Base-by-base conservation (phyloP, 1,139 yeast genomes). In the Candida pseudocylindracea region DNA sequence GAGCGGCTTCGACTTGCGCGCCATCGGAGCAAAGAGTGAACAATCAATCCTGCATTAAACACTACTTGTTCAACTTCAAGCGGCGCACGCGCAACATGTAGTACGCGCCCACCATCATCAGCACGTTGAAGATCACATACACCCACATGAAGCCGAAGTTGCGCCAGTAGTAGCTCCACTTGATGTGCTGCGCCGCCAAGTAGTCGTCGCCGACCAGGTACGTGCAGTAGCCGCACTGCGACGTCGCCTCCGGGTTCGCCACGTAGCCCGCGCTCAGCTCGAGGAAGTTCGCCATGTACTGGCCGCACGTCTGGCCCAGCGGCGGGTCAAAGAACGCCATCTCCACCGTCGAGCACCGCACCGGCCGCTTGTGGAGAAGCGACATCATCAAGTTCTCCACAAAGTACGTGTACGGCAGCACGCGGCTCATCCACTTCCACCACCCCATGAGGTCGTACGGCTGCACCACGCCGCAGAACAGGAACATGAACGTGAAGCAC, bases 341-440 rank as follows among this genome's bases (percentile, higher is more conserved):
- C 31, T 40, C 42, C 26, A 33, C 31, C 9, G 20, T 30, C 5
- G 37, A 12, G 29, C 42, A 40, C 2, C 26, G 28, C 25, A 39
- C 39, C 2, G 12, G 50, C 34, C 73, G 63, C 12, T 63, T 57
- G 37, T 73, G 76, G 27, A 73, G 49, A 36, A 72, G 51, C 3
- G 54, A 38, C 15, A 67, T 50, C 31, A 72, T 57, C 44, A 73
- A 52, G 30, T 71, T 72, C 34, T 69, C 71, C 34, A 75, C 62
- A 41, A 70, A 57, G 43, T 74, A 76, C 1, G 81, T 72, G 50
- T 67, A 65, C 20, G 88, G 88, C 7, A 78, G 68, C 2, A 64
- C 63, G 44, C 72, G 66, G 54, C 72, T 67, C 79, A 76, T 72
- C 35, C 51, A 52, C 1, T 47, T 50, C 73, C 74, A 75, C 53